Evolutionary conservation across 2,329 filamentous ascomycete genomes (phyloP).

Genomic region (Rugonectria rugulosa): DNA sequence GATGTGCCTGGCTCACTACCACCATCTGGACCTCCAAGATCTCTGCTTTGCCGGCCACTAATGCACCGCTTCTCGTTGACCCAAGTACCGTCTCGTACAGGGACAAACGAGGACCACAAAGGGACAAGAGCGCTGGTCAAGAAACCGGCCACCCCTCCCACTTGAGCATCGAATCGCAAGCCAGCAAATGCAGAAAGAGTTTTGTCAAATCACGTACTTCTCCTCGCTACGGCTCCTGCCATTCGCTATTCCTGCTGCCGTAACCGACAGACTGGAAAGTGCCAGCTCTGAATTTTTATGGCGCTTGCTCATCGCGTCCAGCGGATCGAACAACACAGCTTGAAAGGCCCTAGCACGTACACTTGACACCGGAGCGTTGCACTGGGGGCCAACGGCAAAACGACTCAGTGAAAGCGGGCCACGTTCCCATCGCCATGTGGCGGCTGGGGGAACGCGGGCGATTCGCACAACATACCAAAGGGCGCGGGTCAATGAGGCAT

Average conservation of each 20-base stretch:
- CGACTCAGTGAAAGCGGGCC: conserved; percentile 42
- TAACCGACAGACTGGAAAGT: conserved; percentile 35
- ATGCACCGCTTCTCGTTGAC: conserved; percentile 40
- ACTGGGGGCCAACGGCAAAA: conserved; percentile 30
- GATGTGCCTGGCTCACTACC: conserved; percentile 41
- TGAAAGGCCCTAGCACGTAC: conserved; percentile 30
- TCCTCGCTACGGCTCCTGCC: conserved; percentile 21
- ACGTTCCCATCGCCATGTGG: conserved; percentile 41
- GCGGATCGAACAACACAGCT: conserved; percentile 35
- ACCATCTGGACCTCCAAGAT: conserved; percentile 43
- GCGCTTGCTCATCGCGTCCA: conserved; percentile 32
- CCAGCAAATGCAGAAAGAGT: conserved; percentile 27
- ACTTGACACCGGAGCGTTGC: conserved; percentile 30
- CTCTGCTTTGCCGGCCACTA: conserved; percentile 44
- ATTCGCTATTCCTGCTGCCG: conserved; percentile 17
- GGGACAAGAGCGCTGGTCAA: conserved; percentile 25
- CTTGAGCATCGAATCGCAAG: conserved; percentile 25
- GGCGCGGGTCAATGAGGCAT: conserved; percentile 28
- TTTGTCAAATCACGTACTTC: conserved; percentile 29
- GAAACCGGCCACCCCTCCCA: conserved; percentile 28
- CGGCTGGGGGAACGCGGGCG: conserved; percentile 32
- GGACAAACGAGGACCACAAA: conserved; percentile 27
- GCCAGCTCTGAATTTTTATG: conserved; percentile 23
- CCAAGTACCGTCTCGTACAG: conserved; percentile 33
- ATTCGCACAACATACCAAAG: conserved; percentile 27